Percentiles rank a stretch among this genome's conserved stretches.
Evolutionary conservation across 2,329 filamentous ascomycete species (phyloP).

Genomic region (Fusarium sp.): DNA sequence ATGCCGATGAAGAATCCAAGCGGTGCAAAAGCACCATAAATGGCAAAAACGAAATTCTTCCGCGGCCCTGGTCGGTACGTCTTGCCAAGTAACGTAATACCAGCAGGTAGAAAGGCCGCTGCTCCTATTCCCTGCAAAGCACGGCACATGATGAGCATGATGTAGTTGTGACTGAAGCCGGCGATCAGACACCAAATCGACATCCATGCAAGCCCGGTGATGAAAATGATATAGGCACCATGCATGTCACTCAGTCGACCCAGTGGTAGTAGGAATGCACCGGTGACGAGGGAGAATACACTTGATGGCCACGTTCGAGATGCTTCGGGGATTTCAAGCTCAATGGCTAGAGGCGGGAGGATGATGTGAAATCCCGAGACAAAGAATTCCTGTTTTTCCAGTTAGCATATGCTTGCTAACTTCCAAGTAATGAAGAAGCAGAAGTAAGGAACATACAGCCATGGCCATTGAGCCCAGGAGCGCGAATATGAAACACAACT

Average conservation of each 20-base stretch:
- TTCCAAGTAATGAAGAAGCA: neutral
- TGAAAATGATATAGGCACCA: constrained; percentile 2
- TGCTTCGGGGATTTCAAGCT: constrained; percentile 10
- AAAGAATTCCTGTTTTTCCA: constrained; percentile 2
- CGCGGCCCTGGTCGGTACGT: constrained; percentile 5
- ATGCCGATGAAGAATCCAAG: constrained; percentile 6
- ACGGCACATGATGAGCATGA: constrained; percentile 1
- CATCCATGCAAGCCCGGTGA: neutral
- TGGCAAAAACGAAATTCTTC: constrained; percentile 9
- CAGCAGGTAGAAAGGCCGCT: constrained; percentile 1
- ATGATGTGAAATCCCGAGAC: constrained; percentile 7
- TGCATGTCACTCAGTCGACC: constrained; percentile 8
- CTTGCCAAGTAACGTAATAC: neutral
- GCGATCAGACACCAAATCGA: constrained; percentile 1
- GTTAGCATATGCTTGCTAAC: neutral
- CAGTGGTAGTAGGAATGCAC: neutral
- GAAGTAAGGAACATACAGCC: neutral
- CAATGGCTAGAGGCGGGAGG: neutral
- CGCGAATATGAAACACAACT: neutral
- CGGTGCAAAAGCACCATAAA: constrained; percentile 1
- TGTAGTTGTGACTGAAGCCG: neutral
- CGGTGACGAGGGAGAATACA: constrained; percentile 8
- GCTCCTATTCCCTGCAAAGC: constrained; percentile 6
- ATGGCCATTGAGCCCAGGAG: neutral
- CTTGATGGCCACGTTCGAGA: constrained; percentile 3